These are phyloP conservation scores for Penicillium nordicum DNA, from an alignment of 2,329 filamentous ascomycete species.

Conservation along the genomic window DNA sequence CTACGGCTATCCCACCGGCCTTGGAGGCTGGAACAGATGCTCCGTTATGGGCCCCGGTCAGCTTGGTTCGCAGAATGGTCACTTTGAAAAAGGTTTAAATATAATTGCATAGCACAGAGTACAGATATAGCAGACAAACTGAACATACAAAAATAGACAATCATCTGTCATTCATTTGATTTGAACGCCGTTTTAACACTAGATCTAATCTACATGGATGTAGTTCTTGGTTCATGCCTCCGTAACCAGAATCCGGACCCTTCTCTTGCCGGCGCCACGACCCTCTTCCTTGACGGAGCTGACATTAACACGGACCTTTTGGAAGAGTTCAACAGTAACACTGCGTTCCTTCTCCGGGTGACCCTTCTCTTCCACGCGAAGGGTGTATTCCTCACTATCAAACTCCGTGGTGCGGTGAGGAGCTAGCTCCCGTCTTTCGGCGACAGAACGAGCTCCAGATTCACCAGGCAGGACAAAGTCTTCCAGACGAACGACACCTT, in stretches of 20 bases:
- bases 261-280: constrained; percentile 84
- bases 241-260: constrained; percentile 44
- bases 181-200: constrained; percentile 8
- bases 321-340: constrained; percentile 74
- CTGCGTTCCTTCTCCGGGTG: constrained; percentile 37
- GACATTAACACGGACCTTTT: constrained; percentile 84
- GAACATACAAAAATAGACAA: neutral
- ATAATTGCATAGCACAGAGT: neutral
- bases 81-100: constrained; percentile 29
- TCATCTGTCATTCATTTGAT: neutral
- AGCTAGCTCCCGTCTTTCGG: constrained; percentile 34
- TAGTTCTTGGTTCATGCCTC: constrained; percentile 22
- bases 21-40: neutral
- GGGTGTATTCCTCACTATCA: constrained; percentile 78
- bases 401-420: constrained; percentile 68
- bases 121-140: neutral
- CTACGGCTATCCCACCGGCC: constrained; percentile 3
- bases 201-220: constrained; percentile 13
- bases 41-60: constrained; percentile 28
- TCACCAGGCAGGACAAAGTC: constrained; percentile 72
- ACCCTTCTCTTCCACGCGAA: constrained; percentile 57
- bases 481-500: constrained; percentile 80
- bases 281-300: constrained; percentile 86
- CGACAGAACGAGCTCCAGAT: constrained; percentile 28
- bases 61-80: constrained; percentile 32